Evolutionary conservation across 2,329 filamentous ascomycete species (phyloP), one percentile per base, ranked within the genome.

Genomic region (Diaporthe sp.): DNA sequence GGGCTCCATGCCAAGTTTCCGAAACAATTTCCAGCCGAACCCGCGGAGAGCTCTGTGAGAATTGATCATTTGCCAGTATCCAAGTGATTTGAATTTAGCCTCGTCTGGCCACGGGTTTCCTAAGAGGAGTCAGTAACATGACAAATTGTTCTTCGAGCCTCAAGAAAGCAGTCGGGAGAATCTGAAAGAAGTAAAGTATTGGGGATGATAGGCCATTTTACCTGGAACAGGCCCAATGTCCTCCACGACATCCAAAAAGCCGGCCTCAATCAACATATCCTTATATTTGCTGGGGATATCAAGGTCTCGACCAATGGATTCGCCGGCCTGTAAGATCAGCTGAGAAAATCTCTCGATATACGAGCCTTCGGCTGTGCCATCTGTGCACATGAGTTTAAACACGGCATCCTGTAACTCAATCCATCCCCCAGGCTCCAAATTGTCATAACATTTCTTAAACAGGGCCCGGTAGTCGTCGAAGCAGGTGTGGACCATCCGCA

Each of bases 391-490:
- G 15, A 64, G 57, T 15, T 72, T 72, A 33, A 70, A 70, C 1
- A 70, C 72, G 12, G 64, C 72, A 67, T 85, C 80, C 38, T 81
- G 80, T 28, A 81, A 79, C 75, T 86, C 85, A 57, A 84, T 77
- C 72, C 77, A 82, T 10, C 84, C 85, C 5, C 84, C 84, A 0
- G 84, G 84, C 54, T 81, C 81, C 3, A 82, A 77, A 72, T 80
- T 84, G 73, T 84, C 80, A 76, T 84, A 89, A 5, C 88, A 87
- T 75, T 87, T 87, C 40, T 82, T 81, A 71, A 93, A 88, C 28
- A 90, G 82, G 61, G 89, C 84, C 1, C 78, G 78, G 71, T 87
- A 84, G 77, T 88, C 88, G 71, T 86, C 83, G 10, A 74, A 74
- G 47, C 72, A 74, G 17, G 72, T 70, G 22, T 50, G 55, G 2